These are phyloP conservation scores for Yamadazyma epiphylla DNA, from an alignment of 1,139 yeast species.

Conservation along the genomic window DNA sequence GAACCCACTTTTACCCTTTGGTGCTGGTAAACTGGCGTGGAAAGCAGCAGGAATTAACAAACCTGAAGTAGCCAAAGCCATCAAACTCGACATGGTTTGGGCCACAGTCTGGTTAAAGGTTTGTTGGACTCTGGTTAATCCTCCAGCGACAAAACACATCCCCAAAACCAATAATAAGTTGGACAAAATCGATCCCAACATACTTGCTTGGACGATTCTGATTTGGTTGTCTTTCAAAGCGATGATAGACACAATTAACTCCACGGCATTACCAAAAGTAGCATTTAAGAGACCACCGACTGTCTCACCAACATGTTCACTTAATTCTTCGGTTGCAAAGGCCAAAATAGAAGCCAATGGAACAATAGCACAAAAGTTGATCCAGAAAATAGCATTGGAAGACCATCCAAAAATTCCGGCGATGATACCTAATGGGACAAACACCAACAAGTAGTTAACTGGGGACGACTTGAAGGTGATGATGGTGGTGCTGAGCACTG, in stretches of 20 bases:
- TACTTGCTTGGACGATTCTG: slow-evolving; percentile 92
- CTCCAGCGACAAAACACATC: slow-evolving; percentile 94
- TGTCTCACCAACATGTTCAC: slow-evolving; percentile 84
- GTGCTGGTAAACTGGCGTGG: slow-evolving; percentile 65
- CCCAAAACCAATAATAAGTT: slow-evolving; percentile 87
- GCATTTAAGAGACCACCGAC: slow-evolving; percentile 92
- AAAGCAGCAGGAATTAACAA: slow-evolving; percentile 93
- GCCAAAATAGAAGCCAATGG: slow-evolving; percentile 90
- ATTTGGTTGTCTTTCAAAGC: slow-evolving; percentile 85
- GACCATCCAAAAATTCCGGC: slow-evolving; percentile 62
- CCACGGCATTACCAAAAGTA: slow-evolving; percentile 92
- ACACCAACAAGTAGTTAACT: slow-evolving; percentile 69
- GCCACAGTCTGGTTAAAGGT: slow-evolving; percentile 94
- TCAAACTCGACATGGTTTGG: slow-evolving; percentile 90
- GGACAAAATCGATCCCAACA: slow-evolving; percentile 91
- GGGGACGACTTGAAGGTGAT: slow-evolving; percentile 60
- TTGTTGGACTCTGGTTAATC: slow-evolving; percentile 81
- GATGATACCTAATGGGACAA: slow-evolving; percentile 83
- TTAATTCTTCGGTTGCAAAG: slow-evolving; percentile 88
- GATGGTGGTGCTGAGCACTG: slow-evolving; percentile 10
- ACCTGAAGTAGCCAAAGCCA: slow-evolving; percentile 88
- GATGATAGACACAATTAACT: slow-evolving; percentile 86
- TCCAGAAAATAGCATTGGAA: slow-evolving; percentile 58
- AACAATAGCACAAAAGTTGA: slow-evolving; percentile 85
- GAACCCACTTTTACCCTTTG: slow-evolving; percentile 25